A percentile compares a stretch with the other conserved stretches of the same genome.
Evolutionary conservation across 2,329 filamentous ascomycete genomes (phyloP).

Genomic region (Aspergillus brunneoviolaceus): DNA sequence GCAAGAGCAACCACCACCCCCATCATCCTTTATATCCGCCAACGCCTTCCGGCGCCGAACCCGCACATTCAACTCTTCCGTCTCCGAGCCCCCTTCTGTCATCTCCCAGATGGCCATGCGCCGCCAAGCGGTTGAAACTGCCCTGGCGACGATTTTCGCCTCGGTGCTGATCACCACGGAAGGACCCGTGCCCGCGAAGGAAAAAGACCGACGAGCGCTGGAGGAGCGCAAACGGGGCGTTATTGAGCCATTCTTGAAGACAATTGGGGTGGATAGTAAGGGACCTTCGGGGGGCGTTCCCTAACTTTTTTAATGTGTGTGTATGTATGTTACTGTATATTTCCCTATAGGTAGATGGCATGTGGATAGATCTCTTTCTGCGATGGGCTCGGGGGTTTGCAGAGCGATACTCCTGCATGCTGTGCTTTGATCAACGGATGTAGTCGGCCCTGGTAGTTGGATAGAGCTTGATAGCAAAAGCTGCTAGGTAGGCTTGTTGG

Average conservation of each 20-base stretch:
- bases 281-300: conserved; percentile 33
- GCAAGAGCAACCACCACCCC: conserved; percentile 14
- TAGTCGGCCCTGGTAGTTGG: too few species aligned
- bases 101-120: conserved; percentile 52
- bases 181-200: conserved; percentile 41
- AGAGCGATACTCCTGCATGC: too few species aligned
- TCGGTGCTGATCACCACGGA: conserved; percentile 59
- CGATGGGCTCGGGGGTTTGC: too few species aligned
- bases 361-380: not conserved
- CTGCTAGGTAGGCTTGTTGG: too few species aligned
- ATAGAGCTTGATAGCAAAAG: too few species aligned
- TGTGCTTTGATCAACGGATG: too few species aligned
- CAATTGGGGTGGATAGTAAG: conserved; percentile 35
- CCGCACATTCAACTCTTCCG: conserved; percentile 25
- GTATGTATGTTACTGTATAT: not conserved
- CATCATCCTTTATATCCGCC: conserved; percentile 29
- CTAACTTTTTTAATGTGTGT: not conserved
- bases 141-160: conserved; percentile 66
- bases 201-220: conserved; percentile 59
- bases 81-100: conserved; percentile 32
- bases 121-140: conserved; percentile 59
- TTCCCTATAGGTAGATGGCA: not conserved
- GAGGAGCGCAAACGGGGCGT: conserved; percentile 66
- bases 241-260: conserved; percentile 67
- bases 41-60: conserved; percentile 33